A percentile compares a stretch with the other conserved stretches of the same genome.
Conservation (phyloP, 371 early-diverging fungal genomes). For the Saksenaea vasiformis region DNA sequence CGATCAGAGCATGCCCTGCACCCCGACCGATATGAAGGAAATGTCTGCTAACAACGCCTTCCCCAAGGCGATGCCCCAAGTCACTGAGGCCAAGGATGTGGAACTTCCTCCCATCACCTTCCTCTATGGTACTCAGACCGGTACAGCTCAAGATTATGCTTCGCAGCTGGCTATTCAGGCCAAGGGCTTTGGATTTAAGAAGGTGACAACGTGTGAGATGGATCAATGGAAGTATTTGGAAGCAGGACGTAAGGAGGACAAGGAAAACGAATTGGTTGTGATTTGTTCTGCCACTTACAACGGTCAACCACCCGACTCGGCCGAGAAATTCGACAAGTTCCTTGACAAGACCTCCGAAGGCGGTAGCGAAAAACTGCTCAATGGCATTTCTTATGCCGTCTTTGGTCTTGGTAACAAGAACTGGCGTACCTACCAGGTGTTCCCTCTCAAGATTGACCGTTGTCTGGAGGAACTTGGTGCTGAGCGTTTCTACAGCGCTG, state of each 20-base stretch:
- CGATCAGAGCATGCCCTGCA: neutral
- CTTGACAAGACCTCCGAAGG: constrained; percentile 28
- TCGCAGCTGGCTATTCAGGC: constrained; percentile 29
- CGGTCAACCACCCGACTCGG: constrained; percentile 61
- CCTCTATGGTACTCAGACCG: constrained; percentile 44
- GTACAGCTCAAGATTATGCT: constrained; percentile 44
- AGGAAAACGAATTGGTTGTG: constrained; percentile 27
- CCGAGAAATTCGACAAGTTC: constrained; percentile 53
- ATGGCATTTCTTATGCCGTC: constrained; percentile 48
- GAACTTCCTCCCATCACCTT: constrained; percentile 33
- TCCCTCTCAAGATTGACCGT: constrained; percentile 36
- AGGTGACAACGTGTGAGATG: constrained; percentile 22
- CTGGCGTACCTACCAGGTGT: constrained; percentile 61
- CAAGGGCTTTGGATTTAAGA: constrained; percentile 31
- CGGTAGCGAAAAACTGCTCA: constrained; percentile 22
- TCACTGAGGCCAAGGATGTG: neutral
- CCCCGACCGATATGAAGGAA: neutral
- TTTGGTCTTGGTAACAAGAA: constrained; percentile 63
- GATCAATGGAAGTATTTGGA: constrained; percentile 34
- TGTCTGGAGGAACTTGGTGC: constrained; percentile 39
- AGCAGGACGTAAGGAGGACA: constrained; percentile 11
- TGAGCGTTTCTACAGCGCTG: constrained; percentile 25
- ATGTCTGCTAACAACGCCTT: constrained; percentile 6
- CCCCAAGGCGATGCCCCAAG: constrained; percentile 3
- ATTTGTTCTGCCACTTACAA: constrained; percentile 58